Percentiles rank a stretch among this genome's conserved stretches.
phyloP scores from a whole-genome alignment of 352 stramenopile species.

The Globisporangium cystogenes region DNA sequence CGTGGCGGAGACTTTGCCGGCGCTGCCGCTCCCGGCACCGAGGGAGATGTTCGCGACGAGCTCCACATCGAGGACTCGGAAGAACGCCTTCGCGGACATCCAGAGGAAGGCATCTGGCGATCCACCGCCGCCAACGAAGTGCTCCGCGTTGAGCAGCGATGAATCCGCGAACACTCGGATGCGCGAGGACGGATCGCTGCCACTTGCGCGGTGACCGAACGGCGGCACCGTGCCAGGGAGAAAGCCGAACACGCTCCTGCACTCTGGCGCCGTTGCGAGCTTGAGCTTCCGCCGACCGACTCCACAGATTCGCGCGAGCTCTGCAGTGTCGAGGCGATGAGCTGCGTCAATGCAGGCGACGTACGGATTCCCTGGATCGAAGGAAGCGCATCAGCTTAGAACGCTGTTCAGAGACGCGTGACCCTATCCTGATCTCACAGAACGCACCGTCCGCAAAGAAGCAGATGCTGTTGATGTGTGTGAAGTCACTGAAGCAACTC shows the following conservation, averaged over 20 bases:
- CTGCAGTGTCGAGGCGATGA: constrained; percentile 56
- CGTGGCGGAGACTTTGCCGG: no score
- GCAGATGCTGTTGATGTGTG: constrained; percentile 70
- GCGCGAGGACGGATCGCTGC: no score
- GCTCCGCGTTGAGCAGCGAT: constrained; percentile 31
- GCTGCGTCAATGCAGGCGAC: constrained; percentile 59
- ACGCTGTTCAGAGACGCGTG: no score
- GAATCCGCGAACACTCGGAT: constrained; percentile 33
- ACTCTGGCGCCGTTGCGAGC: constrained; percentile 56
- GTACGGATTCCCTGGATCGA: constrained; percentile 31
- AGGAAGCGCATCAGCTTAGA: no score
- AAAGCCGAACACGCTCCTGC: constrained; percentile 55
- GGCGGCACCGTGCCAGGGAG: constrained; percentile 55
- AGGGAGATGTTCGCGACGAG: constrained; percentile 31
- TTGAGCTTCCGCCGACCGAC: constrained; percentile 64
- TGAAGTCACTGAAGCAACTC: constrained; percentile 16
- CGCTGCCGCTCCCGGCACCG: no score
- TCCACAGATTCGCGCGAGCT: constrained; percentile 37
- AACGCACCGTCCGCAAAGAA: constrained; percentile 66
- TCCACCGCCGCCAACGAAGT: constrained; percentile 40
- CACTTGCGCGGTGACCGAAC: constrained; percentile 32
- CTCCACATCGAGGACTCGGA: constrained; percentile 33
- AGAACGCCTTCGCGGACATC: constrained; percentile 34
- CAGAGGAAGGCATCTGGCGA: constrained; percentile 37
- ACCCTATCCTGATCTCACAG: no score